phyloP scores from a whole-genome alignment of 192 early-diverging fungal species.

The Coemansia sp. region DNA sequence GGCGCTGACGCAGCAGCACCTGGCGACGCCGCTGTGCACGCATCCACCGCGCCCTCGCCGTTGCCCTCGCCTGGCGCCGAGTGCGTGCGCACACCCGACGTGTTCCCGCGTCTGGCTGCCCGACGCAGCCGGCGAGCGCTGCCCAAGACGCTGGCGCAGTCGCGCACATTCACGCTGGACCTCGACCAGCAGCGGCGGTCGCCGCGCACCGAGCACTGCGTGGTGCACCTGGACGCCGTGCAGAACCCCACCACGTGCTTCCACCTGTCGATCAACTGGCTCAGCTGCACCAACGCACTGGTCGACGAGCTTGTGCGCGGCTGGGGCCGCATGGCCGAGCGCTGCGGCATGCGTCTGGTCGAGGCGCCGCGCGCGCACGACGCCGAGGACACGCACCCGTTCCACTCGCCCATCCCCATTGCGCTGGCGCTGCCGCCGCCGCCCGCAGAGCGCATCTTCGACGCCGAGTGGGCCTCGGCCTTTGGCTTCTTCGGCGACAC shows the following conservation, averaged over 20 bases:
- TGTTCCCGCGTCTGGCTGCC: conserved; percentile 21
- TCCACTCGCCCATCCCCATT: conserved; percentile 74
- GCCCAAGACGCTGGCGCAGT: conserved; percentile 60
- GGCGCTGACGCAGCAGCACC: background rate
- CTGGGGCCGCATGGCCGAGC: conserved; percentile 81
- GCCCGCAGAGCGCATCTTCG: conserved; percentile 48
- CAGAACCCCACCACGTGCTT: conserved; percentile 88
- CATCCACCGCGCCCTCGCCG: conserved; percentile 8
- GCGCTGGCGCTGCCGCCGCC: conserved; percentile 63
- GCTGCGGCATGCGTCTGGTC: conserved; percentile 83
- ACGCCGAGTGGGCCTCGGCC: conserved; percentile 28
- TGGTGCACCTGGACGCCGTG: conserved; percentile 86
- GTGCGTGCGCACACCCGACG: conserved; percentile 20
- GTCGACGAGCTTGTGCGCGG: conserved; percentile 81
- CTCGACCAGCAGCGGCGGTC: conserved; percentile 78
- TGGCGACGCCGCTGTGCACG: background rate
- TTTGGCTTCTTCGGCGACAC: conserved; percentile 27
- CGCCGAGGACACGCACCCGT: conserved; percentile 80
- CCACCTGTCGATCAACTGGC: conserved; percentile 93
- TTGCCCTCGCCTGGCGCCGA: background rate
- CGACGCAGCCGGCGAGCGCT: conserved; percentile 27
- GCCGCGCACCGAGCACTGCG: conserved; percentile 75
- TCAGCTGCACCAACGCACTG: conserved; percentile 85
- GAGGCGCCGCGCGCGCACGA: conserved; percentile 69
- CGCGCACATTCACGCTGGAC: conserved; percentile 68